A percentile compares a stretch with the other conserved stretches of the same genome.
These are phyloP conservation scores for Saccharomycopsis phalli DNA, from an alignment of 1,139 yeast genomes.

Conservation along the genomic window DNA sequence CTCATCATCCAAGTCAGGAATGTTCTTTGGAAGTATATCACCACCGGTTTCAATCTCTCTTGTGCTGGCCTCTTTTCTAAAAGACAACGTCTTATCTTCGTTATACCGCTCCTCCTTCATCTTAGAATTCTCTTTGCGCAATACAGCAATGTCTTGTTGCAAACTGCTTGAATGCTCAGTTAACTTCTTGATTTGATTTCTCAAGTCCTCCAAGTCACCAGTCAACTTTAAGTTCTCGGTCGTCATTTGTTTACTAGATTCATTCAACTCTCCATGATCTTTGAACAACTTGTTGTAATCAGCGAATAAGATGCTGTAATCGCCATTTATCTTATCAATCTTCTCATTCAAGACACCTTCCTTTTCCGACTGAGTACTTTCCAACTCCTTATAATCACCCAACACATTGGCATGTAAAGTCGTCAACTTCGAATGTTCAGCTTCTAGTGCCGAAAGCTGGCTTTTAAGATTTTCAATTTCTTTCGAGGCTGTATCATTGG, in stretches of 20 bases:
- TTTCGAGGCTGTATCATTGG: no score
- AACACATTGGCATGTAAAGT: background rate
- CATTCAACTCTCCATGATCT: conserved; percentile 11
- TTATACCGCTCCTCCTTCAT: no score
- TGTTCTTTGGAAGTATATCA: no score
- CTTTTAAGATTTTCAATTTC: no score
- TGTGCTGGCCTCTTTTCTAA: no score
- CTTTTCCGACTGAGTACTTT: background rate
- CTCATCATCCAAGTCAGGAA: conserved; percentile 7
- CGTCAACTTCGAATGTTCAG: background rate
- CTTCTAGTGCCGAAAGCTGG: no score
- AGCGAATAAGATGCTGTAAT: conserved; percentile 15
- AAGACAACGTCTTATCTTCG: no score
- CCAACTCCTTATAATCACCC: background rate
- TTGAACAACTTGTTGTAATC: conserved; percentile 18
- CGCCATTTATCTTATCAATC: background rate
- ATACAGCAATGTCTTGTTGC: background rate
- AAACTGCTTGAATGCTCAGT: no score
- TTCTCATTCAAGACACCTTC: background rate
- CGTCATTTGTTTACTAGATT: background rate
- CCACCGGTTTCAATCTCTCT: no score
- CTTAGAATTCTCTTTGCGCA: no score
- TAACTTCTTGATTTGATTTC: no score
- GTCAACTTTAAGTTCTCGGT: background rate
- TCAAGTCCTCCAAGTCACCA: conserved; percentile 1